Evolutionary conservation across 2,329 filamentous ascomycete genomes (phyloP), one percentile per base, ranked within the genome.

Genomic region (Fusarium sp.): DNA sequence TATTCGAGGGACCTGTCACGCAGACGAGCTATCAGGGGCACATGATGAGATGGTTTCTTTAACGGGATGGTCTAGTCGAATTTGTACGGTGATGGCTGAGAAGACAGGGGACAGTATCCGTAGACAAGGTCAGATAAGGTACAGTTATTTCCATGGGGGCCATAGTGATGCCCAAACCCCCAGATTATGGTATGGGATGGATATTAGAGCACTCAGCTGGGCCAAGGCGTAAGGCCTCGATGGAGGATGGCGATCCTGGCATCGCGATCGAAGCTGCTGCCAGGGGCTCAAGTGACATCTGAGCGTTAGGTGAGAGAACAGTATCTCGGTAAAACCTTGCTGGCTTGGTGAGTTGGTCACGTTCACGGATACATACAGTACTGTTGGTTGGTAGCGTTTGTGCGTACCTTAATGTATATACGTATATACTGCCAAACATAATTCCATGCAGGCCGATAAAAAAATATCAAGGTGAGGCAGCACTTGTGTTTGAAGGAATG

Each of bases 41-140:
- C 63, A 71, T 68, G 67, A 64, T 43, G 55, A 25, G 54, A 29
- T 49, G 30, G 27, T 29, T 63, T 59, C 58, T 68, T 24, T 38
- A 53, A 58, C 44, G 32, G 30, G 34, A 59, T 32, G 24, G 47
- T 34, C 47, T 63, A 55, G 30, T 53, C 46, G 22, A 42, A 30
- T 30, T 25, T 38, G 20, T 40, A 43, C 45, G 30, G 45, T 53
- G 24, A 47, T 47, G 42, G 34, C 11, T 27, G 25, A 38, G 30
- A 44, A 44, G 29, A 27, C n/a, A 43, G 25, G 50, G 20, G 57
- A 62, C 46, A 14, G 30, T 16, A n/a, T n/a, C n/a, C n/a, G n/a
- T n/a, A 42, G 42, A 43, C 32, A 27, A 59, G 44, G 40, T 22
- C 53, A 30, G 46, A 34, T 34, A 45, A 55, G 45, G 44, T 30